A percentile compares a stretch with the other conserved stretches of the same genome.
Conservation (phyloP, 2,329 filamentous ascomycete species). For the Verticillium dahliae region DNA sequence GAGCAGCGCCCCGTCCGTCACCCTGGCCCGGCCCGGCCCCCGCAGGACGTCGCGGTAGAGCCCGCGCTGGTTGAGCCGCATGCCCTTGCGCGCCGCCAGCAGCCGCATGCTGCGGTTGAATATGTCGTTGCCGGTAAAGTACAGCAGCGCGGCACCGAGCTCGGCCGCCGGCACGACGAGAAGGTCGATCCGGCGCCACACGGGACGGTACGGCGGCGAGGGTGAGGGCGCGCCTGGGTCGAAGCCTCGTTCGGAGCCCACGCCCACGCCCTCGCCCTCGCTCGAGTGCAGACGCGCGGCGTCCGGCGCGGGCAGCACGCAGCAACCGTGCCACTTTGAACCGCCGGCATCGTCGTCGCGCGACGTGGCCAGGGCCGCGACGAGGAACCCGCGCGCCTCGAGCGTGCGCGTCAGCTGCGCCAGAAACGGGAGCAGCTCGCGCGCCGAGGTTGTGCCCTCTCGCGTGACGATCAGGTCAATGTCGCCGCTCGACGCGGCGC, state of each 20-base stretch:
- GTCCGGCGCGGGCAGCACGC: constrained; percentile 50
- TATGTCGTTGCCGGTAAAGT: constrained; percentile 92
- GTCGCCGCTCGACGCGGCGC: constrained; percentile 67
- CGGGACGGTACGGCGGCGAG: constrained; percentile 21
- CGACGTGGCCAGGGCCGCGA: constrained; percentile 58
- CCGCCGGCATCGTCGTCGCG: constrained; percentile 34
- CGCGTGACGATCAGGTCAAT: constrained; percentile 82
- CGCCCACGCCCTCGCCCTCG: constrained; percentile 1
- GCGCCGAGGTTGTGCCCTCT: constrained; percentile 42
- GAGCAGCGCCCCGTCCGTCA: constrained; percentile 62
- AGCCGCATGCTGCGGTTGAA: constrained; percentile 85
- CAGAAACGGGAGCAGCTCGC: constrained; percentile 56
- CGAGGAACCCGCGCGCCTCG: constrained; percentile 57
- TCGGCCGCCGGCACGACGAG: constrained; percentile 74
- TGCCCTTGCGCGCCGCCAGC: constrained; percentile 71
- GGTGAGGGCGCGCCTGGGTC: no score
- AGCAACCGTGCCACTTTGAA: constrained; percentile 86
- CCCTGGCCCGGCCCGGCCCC: constrained; percentile 47
- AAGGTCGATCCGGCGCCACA: constrained; percentile 81
- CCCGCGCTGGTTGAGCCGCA: constrained; percentile 80
- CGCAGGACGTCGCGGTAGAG: constrained; percentile 67
- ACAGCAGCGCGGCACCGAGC: constrained; percentile 80
- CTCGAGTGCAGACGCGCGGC: constrained; percentile 12
- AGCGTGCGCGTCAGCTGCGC: constrained; percentile 57
- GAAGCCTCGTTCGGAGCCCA: no score